phyloP scores from a whole-genome alignment of 495 filamentous ascomycete genomes.

The Elasticomyces elasticus region DNA sequence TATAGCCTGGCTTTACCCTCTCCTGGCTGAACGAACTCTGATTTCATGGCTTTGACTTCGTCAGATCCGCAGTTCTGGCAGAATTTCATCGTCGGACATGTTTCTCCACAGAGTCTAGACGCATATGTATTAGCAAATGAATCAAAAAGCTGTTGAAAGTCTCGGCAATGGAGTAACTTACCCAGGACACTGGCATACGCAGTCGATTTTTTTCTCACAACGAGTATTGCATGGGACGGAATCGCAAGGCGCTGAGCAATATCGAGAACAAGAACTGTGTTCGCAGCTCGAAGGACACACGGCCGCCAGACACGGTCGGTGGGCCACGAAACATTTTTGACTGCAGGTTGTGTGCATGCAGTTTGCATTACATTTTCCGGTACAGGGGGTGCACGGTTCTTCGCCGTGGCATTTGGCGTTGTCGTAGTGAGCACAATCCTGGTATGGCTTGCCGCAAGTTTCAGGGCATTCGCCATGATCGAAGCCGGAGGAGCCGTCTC shows the following conservation, averaged over 20 bases:
- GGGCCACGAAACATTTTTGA: slow-evolving; percentile 53
- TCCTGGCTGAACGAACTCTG: too few species aligned
- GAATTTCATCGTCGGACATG: slow-evolving; percentile 44
- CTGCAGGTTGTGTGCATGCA: slow-evolving; percentile 35
- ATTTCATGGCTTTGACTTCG: slow-evolving; percentile 36
- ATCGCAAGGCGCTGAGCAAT: slow-evolving; percentile 53
- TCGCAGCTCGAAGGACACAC: slow-evolving; percentile 48
- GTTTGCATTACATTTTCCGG: too few species aligned
- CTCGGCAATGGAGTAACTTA: too few species aligned
- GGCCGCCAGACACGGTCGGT: slow-evolving; percentile 51
- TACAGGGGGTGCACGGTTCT: slow-evolving; percentile 45
- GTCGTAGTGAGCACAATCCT: slow-evolving; percentile 52
- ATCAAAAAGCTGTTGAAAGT: too few species aligned
- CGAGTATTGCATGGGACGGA: slow-evolving; percentile 56
- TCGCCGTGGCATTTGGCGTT: slow-evolving; percentile 43
- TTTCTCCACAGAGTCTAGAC: slow-evolving; percentile 61
- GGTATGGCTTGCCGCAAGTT: slow-evolving; percentile 44
- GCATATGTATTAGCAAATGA: too few species aligned
- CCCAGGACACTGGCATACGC: slow-evolving; percentile 48
- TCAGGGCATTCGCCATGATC: slow-evolving; percentile 45
- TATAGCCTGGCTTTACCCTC: too few species aligned
- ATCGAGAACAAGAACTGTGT: slow-evolving; percentile 50
- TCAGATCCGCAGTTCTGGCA: slow-evolving; percentile 48
- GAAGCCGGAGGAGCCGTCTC: slow-evolving; percentile 21
- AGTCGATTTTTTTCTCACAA: slow-evolving; percentile 46